A percentile compares a stretch with the other conserved stretches of the same genome.
phyloP scores from a whole-genome alignment of 768 basidiomycete genomes.

The Trametes cubensis region DNA sequence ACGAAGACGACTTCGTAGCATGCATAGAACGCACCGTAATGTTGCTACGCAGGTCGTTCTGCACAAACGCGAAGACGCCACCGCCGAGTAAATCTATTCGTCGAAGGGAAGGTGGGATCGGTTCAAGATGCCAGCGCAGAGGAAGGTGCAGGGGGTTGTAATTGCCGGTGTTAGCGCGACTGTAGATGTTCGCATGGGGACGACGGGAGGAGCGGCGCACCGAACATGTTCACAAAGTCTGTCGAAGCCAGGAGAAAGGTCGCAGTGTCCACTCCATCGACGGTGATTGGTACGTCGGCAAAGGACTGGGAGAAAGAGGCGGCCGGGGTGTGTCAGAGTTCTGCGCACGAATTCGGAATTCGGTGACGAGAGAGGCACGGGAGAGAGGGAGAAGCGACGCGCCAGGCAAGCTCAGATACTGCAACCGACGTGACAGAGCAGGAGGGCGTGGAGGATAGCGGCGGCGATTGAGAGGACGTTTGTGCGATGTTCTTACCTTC shows the following conservation, averaged over 20 bases:
- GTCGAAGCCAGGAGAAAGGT: slow-evolving; percentile 88
- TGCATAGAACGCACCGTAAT: slow-evolving; percentile 50
- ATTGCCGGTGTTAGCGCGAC: not conserved
- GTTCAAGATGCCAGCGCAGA: no score
- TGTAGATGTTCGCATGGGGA: not conserved
- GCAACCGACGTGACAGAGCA: slow-evolving; percentile 14
- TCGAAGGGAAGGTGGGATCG: not conserved
- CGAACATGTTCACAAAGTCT: slow-evolving; percentile 76
- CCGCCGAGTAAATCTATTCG: slow-evolving; percentile 64
- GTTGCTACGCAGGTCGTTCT: slow-evolving; percentile 69
- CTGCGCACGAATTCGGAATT: slow-evolving; percentile 5
- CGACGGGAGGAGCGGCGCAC: slow-evolving; percentile 40
- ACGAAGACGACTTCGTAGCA: slow-evolving; percentile 1
- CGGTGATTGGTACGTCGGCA: slow-evolving; percentile 77
- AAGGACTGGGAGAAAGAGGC: slow-evolving; percentile 62
- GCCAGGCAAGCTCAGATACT: slow-evolving; percentile 18
- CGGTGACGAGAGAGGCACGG: slow-evolving; percentile 5
- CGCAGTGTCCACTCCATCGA: slow-evolving; percentile 75
- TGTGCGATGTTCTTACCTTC: slow-evolving; percentile 46
- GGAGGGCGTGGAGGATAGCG: not conserved
- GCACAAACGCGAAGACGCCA: slow-evolving; percentile 73
- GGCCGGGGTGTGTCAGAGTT: not conserved
- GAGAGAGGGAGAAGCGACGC: slow-evolving; percentile 2
- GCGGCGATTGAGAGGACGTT: slow-evolving; percentile 23
- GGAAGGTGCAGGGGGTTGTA: not conserved